Base-by-base conservation (phyloP, 1,284 basidiomycete genomes). In the Puccinia coronata region DNA sequence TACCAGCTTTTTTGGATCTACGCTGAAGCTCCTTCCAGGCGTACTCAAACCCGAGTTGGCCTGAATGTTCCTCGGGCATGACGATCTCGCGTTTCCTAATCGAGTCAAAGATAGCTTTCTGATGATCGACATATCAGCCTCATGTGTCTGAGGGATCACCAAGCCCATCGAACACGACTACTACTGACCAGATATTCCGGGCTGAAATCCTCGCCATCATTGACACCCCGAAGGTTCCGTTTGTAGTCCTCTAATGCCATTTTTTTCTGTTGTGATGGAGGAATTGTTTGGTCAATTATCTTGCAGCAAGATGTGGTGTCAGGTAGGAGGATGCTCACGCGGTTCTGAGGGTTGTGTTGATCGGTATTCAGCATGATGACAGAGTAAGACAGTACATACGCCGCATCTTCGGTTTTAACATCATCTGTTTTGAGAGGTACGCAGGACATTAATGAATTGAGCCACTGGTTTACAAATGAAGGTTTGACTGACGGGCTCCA, bases 361-460 rank as follows among this genome's bases (percentile, higher is more conserved):
- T 99, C 97, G 1, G 97, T 99, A 87, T 99, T 99, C 81, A 99
- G 90, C 95, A 99, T 91, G 87, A 99, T 98, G 83, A 99, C 92
- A 0, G 96, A 98, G 87, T 92, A 99, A 0, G 96, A 91, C 36
- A 99, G 88, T 2, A 99, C 93, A 87, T 98, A 97, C 31, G 95
- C 93, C 0, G 96, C 94, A 86, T 99, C 97, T 87, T 95, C 91
- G 61, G 89, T 92, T 84, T 92, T 93, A 84, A 99, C 92, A 85
- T 96, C 96, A 69, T 90, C 93, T 92, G 83, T 72, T 73, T 43
- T 43, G 18, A 6, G 0, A 9, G 23, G 11, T n/a, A n/a, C n/a
- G n/a, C n/a, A 31, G 36, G n/a, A 2, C 49, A 34, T 53, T n/a
- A 72, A 36, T 81, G 31, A 36, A 59, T 51, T 72, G 36, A 51